Conservation (phyloP, 768 basidiomycete genomes). For the Hysterangium stoloniferum region DNA sequence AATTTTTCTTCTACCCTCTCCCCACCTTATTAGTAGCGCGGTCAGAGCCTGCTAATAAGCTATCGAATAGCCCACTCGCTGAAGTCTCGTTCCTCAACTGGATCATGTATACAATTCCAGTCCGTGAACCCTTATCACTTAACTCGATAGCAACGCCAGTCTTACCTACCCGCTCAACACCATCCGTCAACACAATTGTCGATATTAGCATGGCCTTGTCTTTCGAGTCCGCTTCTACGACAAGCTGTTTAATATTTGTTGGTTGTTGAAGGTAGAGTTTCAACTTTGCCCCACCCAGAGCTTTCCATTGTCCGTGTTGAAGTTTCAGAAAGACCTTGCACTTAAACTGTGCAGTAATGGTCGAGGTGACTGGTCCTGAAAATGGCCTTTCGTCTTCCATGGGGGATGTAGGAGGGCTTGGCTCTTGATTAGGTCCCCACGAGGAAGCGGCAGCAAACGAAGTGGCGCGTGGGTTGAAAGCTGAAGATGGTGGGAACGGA, state of each 20-base stretch:
- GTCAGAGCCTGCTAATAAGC: conserved; percentile 82
- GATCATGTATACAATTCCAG: conserved; percentile 96
- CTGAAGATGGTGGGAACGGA: conserved; percentile 56
- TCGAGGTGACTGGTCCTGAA: conserved; percentile 65
- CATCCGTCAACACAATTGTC: conserved; percentile 92
- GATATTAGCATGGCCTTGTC: conserved; percentile 78
- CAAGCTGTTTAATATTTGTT: conserved; percentile 90
- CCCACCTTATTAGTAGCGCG: conserved; percentile 31
- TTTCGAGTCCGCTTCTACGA: conserved; percentile 80
- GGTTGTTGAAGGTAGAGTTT: conserved; percentile 82
- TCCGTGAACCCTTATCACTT: conserved; percentile 83
- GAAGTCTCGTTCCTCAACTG: conserved; percentile 86
- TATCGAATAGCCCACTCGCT: conserved; percentile 79
- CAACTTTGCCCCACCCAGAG: conserved; percentile 78
- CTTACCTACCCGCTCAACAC: conserved; percentile 97
- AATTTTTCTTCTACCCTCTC: background rate
- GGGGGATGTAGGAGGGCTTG: conserved; percentile 83
- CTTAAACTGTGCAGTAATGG: conserved; percentile 86
- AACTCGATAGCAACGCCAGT: conserved; percentile 96
- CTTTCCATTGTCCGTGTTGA: conserved; percentile 97
- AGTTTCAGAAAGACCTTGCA: conserved; percentile 98
- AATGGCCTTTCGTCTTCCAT: conserved; percentile 42
- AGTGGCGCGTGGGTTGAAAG: conserved; percentile 41
- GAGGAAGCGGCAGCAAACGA: conserved; percentile 42
- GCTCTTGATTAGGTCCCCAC: conserved; percentile 28